Conservation (phyloP, 169 alveolate species). For the Plasmodium yoelii region DNA sequence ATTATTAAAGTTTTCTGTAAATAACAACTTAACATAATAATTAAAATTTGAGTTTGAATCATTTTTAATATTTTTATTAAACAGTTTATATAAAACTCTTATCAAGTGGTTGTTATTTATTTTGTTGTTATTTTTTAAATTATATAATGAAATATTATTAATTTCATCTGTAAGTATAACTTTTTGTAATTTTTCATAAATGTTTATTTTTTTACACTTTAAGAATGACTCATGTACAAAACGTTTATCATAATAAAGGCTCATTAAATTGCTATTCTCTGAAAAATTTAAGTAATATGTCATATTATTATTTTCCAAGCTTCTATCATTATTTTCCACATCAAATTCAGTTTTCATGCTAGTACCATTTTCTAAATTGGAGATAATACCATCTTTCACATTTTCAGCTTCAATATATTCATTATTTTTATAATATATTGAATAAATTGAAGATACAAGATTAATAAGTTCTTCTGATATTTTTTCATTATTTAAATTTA, state of each 20-base stretch:
- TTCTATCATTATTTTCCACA: neutral
- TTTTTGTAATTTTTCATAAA: slow-evolving; percentile 65
- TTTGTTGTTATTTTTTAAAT: slow-evolving; percentile 20
- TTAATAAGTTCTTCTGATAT: slow-evolving; percentile 42
- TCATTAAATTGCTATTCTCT: slow-evolving; percentile 38
- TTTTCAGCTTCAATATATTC: neutral
- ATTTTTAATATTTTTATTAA: slow-evolving; percentile 42
- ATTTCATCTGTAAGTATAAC: slow-evolving; percentile 46
- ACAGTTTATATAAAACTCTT: slow-evolving; percentile 55
- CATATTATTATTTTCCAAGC: neutral
- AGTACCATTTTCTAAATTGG: neutral
- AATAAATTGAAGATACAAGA: slow-evolving; percentile 33
- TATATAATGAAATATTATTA: slow-evolving; percentile 26
- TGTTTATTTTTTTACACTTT: slow-evolving; percentile 8
- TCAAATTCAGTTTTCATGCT: neutral
- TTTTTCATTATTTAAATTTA: slow-evolving; percentile 18
- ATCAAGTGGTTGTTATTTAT: slow-evolving; percentile 59
- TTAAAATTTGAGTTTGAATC: slow-evolving; percentile 53
- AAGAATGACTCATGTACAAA: slow-evolving; percentile 56
- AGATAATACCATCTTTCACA: neutral
- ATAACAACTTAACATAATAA: slow-evolving; percentile 50
- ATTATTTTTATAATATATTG: slow-evolving; percentile 37
- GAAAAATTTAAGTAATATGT: slow-evolving; percentile 12
- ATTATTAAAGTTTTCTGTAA: slow-evolving; percentile 56
- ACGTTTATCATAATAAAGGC: slow-evolving; percentile 42